Conservation (phyloP, 2,329 filamentous ascomycete species). For the Penicillium sp. region DNA sequence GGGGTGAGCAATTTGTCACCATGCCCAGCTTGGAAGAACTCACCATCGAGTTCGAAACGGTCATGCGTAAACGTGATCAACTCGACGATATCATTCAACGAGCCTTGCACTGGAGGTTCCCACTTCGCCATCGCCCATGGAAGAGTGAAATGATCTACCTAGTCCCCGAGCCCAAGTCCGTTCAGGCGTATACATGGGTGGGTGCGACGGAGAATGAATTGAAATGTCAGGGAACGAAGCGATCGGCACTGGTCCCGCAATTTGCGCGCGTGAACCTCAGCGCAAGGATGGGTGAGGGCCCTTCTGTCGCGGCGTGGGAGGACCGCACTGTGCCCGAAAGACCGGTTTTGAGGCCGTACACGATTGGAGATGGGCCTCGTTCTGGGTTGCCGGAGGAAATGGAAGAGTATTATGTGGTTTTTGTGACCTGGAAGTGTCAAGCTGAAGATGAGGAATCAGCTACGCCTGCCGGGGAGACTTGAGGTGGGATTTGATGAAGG, state of each 20-base stretch:
- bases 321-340: background rate
- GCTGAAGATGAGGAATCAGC: background rate
- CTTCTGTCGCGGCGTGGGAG: background rate
- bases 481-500: too few species aligned
- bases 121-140: background rate
- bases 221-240: background rate
- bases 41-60: background rate
- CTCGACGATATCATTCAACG: background rate
- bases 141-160: background rate
- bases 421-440: constrained; percentile 1
- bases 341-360: background rate
- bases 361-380: background rate
- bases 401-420: constrained; percentile 1
- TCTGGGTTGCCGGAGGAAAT: background rate
- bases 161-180: background rate
- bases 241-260: background rate
- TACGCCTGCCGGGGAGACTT: too few species aligned
- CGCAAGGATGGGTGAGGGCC: too few species aligned
- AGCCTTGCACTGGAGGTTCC: background rate
- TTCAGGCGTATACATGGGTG: background rate
- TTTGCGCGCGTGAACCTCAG: background rate
- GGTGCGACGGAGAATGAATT: background rate
- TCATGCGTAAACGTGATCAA: constrained; percentile 1
- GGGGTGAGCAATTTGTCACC: background rate
- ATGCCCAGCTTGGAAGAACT: background rate